These are phyloP conservation scores for Salvia splendens DNA, from an alignment of 257 asterid genomes.

Conservation along the genomic window DNA sequence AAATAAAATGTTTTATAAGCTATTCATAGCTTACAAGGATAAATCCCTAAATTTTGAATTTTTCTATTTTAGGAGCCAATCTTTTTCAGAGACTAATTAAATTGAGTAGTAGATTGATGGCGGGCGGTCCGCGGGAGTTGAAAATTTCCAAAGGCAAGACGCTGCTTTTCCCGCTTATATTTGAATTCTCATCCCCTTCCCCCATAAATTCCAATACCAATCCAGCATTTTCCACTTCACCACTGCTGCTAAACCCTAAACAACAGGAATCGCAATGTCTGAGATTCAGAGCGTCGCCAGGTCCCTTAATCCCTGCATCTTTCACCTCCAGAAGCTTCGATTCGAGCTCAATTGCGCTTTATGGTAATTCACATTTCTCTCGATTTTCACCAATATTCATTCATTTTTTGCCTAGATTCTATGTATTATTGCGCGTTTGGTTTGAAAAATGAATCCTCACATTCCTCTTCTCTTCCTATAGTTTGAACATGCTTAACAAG, in stretches of 20 bases:
- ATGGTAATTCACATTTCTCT: slow-evolving; percentile 47
- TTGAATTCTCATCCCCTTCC: slow-evolving; percentile 19
- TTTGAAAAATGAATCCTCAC: neutral
- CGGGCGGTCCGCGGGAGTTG: slow-evolving; percentile 29
- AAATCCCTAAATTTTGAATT: no score
- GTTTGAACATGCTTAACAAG: slow-evolving; percentile 66
- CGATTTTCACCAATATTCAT: neutral
- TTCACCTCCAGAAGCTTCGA: slow-evolving; percentile 74
- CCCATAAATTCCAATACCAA: neutral
- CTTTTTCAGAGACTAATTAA: no score
- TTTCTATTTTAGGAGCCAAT: no score
- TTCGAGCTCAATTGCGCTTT: slow-evolving; percentile 90
- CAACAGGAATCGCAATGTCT: slow-evolving; percentile 34
- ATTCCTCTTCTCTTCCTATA: slow-evolving; percentile 33
- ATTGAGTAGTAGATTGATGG: no score
- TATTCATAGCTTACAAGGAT: no score
- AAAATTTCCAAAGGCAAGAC: slow-evolving; percentile 18
- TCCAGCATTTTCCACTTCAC: neutral
- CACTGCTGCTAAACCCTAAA: slow-evolving; percentile 5
- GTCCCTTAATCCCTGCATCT: slow-evolving; percentile 63
- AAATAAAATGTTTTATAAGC: no score
- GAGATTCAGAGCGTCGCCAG: slow-evolving; percentile 39
- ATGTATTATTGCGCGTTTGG: neutral
- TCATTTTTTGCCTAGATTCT: neutral
- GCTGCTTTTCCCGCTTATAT: slow-evolving; percentile 29